These are phyloP conservation scores for Microdochium paspali DNA, from an alignment of 2,329 filamentous ascomycete genomes.

Conservation along the genomic window DNA sequence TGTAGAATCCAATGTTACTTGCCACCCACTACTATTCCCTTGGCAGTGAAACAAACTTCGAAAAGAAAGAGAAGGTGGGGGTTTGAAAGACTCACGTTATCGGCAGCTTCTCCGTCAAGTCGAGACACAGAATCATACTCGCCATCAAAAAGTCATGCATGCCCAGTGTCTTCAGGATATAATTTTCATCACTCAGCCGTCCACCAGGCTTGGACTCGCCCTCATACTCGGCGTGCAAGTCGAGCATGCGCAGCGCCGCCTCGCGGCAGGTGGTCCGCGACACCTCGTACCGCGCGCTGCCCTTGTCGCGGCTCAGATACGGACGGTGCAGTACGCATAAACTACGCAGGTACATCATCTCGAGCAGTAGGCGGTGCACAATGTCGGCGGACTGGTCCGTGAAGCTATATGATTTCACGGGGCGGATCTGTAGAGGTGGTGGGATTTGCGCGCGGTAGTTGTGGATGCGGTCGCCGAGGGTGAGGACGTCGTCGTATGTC, in stretches of 20 bases:
- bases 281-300: slow-evolving; percentile 23
- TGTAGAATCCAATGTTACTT: slow-evolving; percentile 1
- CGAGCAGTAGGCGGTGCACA: slow-evolving; percentile 37
- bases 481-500: slow-evolving; percentile 26
- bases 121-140: slow-evolving; percentile 49
- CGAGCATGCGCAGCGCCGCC: slow-evolving; percentile 32
- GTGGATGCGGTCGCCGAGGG: slow-evolving; percentile 29
- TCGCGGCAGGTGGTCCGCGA: slow-evolving; percentile 32
- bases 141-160: slow-evolving; percentile 49
- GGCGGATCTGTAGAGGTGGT: slow-evolving; percentile 26
- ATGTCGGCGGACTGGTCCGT: slow-evolving; percentile 33
- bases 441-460: slow-evolving; percentile 27
- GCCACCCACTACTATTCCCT: background rate
- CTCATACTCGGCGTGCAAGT: slow-evolving; percentile 37
- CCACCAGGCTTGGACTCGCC: slow-evolving; percentile 36
- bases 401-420: slow-evolving; percentile 31
- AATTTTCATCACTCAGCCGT: slow-evolving; percentile 39
- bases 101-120: slow-evolving; percentile 29
- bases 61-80: too few species aligned
- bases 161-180: slow-evolving; percentile 42
- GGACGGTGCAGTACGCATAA: slow-evolving; percentile 40
- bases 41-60: too few species aligned
- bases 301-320: slow-evolving; percentile 30
- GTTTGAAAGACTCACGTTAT: slow-evolving; percentile 28
- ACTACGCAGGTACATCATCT: slow-evolving; percentile 37